A percentile compares a stretch with the other conserved stretches of the same genome.
These are phyloP conservation scores for Colletotrichum shisoi DNA, from an alignment of 2,329 filamentous ascomycete species.

Conservation along the genomic window DNA sequence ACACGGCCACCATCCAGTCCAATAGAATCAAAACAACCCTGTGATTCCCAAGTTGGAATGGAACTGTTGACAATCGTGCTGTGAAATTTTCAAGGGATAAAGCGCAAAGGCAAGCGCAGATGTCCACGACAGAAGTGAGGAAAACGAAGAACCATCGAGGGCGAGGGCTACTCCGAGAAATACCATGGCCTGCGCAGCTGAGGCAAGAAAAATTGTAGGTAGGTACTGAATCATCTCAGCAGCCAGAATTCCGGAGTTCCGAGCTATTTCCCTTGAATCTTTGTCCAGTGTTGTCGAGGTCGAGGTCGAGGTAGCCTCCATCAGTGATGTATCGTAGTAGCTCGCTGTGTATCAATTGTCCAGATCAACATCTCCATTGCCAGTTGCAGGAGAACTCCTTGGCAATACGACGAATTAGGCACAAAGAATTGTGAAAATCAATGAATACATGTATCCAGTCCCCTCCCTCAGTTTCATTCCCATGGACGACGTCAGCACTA, in stretches of 20 bases:
- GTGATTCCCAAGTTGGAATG: conserved; percentile 40
- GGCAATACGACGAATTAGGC: conserved; percentile 46
- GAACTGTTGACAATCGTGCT: conserved; percentile 41
- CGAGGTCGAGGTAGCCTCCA: conserved; percentile 2
- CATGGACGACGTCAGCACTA: conserved; percentile 44
- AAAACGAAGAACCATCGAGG: conserved; percentile 41
- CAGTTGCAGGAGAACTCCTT: conserved; percentile 38
- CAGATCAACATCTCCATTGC: conserved; percentile 40
- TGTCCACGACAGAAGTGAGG: conserved; percentile 43
- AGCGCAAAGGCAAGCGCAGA: conserved; percentile 44
- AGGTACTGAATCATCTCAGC: conserved; percentile 36
- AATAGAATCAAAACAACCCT: conserved; percentile 35
- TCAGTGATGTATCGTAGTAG: conserved; percentile 10
- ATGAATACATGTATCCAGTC: conserved; percentile 44
- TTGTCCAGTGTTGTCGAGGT: not conserved
- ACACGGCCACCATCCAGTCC: conserved; percentile 32
- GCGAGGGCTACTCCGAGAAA: conserved; percentile 44
- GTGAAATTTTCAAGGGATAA: conserved; percentile 45
- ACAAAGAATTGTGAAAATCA: conserved; percentile 44
- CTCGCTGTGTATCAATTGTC: conserved; percentile 30
- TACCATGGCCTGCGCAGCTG: conserved; percentile 42
- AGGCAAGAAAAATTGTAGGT: conserved; percentile 43
- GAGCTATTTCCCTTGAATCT: conserved; percentile 19
- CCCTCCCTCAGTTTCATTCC: conserved; percentile 43
- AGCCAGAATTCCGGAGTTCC: conserved; percentile 37